These are phyloP conservation scores for Tetraselmis striata DNA, from an alignment of 139 green algal genomes.

Conservation along the genomic window DNA sequence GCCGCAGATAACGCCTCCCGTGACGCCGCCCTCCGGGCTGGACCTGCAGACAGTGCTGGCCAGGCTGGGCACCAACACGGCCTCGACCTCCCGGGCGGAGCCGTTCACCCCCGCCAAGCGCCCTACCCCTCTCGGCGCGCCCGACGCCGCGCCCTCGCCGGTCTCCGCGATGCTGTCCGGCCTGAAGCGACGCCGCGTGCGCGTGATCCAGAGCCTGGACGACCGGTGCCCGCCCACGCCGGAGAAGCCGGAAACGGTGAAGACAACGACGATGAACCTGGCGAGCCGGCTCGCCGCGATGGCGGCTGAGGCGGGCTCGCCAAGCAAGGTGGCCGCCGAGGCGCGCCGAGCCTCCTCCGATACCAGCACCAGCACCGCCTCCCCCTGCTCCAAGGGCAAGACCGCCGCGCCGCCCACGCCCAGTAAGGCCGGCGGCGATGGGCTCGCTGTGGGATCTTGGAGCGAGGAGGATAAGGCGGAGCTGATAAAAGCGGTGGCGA, in stretches of 20 bases:
- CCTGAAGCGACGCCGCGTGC: neutral
- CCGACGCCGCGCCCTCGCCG: neutral
- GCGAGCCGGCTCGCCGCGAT: neutral
- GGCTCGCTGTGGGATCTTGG: constrained; percentile 12
- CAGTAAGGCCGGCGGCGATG: neutral
- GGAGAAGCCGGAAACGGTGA: neutral
- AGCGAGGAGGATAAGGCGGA: constrained; percentile 9
- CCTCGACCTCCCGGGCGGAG: too few species aligned
- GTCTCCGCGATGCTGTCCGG: neutral
- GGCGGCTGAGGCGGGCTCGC: neutral
- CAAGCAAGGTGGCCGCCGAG: too few species aligned
- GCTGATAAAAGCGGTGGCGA: neutral
- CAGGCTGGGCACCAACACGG: too few species aligned
- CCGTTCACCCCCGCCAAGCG: too few species aligned
- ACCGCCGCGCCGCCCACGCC: neutral
- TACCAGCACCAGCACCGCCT: neutral
- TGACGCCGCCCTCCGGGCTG: neutral
- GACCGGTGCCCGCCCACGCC: neutral
- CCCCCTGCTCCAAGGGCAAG: neutral
- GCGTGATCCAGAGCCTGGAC: neutral
- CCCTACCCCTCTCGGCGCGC: too few species aligned
- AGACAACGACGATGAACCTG: neutral
- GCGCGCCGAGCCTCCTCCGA: neutral
- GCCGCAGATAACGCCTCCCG: neutral
- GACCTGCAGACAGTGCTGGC: neutral